Evolutionary conservation across 129 eudicot genomes (phyloP).

Genomic region (Escallonia rubra): DNA sequence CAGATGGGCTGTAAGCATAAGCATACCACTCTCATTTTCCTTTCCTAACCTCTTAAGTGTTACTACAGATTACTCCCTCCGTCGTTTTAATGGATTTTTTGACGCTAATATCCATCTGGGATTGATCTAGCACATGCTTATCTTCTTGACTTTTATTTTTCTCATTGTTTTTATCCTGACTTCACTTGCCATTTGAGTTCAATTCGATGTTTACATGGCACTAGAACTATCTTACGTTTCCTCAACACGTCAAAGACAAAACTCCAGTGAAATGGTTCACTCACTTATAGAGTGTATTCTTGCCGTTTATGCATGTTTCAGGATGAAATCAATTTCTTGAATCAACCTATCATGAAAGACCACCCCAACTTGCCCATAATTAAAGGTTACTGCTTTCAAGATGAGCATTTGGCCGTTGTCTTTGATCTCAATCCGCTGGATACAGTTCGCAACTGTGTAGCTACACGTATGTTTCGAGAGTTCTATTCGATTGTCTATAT

Average conservation of each 20-base stretch:
- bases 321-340: conserved; percentile 5
- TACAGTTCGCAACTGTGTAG: not conserved
- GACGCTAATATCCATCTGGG: too few species aligned
- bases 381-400: conserved; percentile 8
- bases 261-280: not conserved
- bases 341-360: not conserved
- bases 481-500: not conserved
- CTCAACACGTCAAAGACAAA: too few species aligned
- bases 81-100: too few species aligned
- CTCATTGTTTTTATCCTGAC: too few species aligned
- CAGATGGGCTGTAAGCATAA: not conserved
- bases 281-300: not conserved
- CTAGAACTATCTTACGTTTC: too few species aligned
- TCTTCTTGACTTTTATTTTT: too few species aligned
- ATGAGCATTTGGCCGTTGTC: not conserved
- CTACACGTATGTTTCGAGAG: not conserved
- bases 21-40: too few species aligned
- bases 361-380: conserved; percentile 3
- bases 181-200: too few species aligned
- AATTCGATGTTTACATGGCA: too few species aligned
- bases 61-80: too few species aligned
- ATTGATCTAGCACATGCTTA: too few species aligned
- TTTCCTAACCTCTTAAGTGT: not conserved
- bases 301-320: not conserved
- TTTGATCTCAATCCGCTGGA: too few species aligned